Evolutionary conservation across 495 filamentous ascomycete genomes (phyloP).

Genomic region (Penicillium bovifimosum): DNA sequence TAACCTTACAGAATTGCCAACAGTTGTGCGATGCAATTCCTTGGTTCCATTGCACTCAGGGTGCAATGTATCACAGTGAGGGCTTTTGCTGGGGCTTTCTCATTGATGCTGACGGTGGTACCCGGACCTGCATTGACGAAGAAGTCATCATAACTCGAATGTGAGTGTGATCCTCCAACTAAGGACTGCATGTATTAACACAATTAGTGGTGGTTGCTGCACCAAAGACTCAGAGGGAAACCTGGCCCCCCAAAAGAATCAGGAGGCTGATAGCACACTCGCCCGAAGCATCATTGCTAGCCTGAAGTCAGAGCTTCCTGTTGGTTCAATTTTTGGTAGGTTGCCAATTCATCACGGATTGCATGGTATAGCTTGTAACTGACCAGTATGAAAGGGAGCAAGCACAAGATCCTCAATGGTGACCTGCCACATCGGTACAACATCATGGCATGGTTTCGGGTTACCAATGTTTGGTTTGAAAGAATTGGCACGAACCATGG

Average conservation of each 20-base stretch:
- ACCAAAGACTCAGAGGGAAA: conserved; percentile 36
- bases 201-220: conserved; percentile 48
- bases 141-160: conserved; percentile 62
- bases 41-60: conserved; percentile 61
- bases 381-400: conserved; percentile 39
- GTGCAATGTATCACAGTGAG: conserved; percentile 48
- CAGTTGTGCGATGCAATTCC: conserved; percentile 61
- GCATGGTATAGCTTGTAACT: neutral
- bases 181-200: conserved; percentile 10
- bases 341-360: neutral
- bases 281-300: conserved; percentile 36
- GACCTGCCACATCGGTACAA: conserved; percentile 59
- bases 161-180: conserved; percentile 33
- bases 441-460: conserved; percentile 67
- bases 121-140: conserved; percentile 53
- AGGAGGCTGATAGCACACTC: conserved; percentile 24
- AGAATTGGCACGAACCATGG: conserved; percentile 37
- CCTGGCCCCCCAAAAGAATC: conserved; percentile 40
- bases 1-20: conserved; percentile 40
- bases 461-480: conserved; percentile 71
- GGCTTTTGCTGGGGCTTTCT: conserved; percentile 53
- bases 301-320: conserved; percentile 29
- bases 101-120: conserved; percentile 52
- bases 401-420: conserved; percentile 47
- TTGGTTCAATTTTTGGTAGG: conserved; percentile 59